phyloP scores from a whole-genome alignment of 2,329 filamentous ascomycete genomes.

The Penicillium frequentans region DNA sequence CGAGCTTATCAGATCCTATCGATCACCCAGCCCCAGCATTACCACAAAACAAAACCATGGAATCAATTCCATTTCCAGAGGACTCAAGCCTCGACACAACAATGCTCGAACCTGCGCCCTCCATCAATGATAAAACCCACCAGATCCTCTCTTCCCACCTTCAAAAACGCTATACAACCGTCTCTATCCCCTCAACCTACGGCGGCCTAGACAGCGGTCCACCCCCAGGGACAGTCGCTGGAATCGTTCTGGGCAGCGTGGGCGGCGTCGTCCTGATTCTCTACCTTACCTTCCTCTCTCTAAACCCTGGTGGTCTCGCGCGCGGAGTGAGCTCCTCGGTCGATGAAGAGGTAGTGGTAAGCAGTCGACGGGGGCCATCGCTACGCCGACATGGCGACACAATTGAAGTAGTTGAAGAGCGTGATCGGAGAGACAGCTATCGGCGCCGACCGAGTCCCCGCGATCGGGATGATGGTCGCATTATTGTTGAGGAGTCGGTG shows the following conservation, averaged over 20 bases:
- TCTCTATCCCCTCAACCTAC: constrained; percentile 64
- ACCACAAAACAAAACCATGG: not conserved
- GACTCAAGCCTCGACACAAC: not conserved
- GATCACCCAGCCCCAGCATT: not conserved
- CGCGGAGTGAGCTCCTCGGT: constrained; percentile 20
- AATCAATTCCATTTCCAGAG: not conserved
- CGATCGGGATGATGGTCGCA: constrained; percentile 15
- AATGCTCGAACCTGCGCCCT: not conserved
- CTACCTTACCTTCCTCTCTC: constrained; percentile 53
- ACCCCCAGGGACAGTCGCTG: constrained; percentile 57
- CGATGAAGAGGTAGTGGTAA: constrained; percentile 30
- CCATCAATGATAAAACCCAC: not conserved
- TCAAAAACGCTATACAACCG: constrained; percentile 30
- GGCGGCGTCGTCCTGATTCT: constrained; percentile 56
- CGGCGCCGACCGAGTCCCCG: constrained; percentile 17
- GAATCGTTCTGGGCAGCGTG: constrained; percentile 54
- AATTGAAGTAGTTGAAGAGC: constrained; percentile 36
- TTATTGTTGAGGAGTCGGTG: constrained; percentile 36
- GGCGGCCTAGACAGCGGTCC: constrained; percentile 54
- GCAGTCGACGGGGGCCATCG: constrained; percentile 18
- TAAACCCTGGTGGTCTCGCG: constrained; percentile 45
- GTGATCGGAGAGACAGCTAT: constrained; percentile 26
- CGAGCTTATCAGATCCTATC: constrained; percentile 1
- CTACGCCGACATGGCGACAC: constrained; percentile 13
- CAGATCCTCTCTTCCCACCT: constrained; percentile 12